phyloP scores from a whole-genome alignment of 1,139 yeast species.

The Suhomyces terraborum region DNA sequence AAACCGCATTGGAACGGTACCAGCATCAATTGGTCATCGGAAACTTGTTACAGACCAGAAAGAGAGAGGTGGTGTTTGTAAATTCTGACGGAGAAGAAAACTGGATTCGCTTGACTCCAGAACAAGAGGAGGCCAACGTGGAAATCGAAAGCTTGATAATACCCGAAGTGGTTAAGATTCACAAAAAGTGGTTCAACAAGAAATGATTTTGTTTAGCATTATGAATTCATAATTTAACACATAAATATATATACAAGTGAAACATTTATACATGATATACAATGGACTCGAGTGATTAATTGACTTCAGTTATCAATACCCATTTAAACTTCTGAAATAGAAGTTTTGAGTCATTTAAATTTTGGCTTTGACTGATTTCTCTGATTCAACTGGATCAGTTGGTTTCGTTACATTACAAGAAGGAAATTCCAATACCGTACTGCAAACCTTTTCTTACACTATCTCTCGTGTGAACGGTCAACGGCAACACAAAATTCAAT shows the following conservation, averaged over 20 bases:
- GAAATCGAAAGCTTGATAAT: constrained; percentile 80
- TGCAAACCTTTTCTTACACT: constrained; percentile 81
- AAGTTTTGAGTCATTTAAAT: constrained; percentile 1
- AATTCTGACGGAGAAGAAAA: constrained; percentile 43
- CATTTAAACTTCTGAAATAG: no score
- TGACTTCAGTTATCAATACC: no score
- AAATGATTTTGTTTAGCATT: not conserved
- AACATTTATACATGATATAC: not conserved
- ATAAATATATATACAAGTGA: constrained; percentile 3
- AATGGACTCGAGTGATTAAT: no score
- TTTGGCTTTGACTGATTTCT: not conserved
- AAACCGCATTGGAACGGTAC: constrained; percentile 76
- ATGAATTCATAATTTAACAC: no score
- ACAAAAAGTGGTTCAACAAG: constrained; percentile 56
- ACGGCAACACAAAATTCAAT: constrained; percentile 79
- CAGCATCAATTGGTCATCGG: constrained; percentile 95
- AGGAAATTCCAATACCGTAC: constrained; percentile 88
- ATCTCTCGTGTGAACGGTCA: constrained; percentile 66
- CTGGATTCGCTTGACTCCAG: constrained; percentile 56
- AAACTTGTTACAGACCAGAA: constrained; percentile 85
- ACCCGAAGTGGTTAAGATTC: constrained; percentile 69
- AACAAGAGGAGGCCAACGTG: constrained; percentile 36
- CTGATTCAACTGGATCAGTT: not conserved
- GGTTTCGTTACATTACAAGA: constrained; percentile 50
- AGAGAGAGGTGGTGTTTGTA: constrained; percentile 85